Percentiles rank a stretch among this genome's conserved stretches.
These are phyloP conservation scores for Fraxinus greggii DNA, from an alignment of 305 asterid species.

Conservation along the genomic window DNA sequence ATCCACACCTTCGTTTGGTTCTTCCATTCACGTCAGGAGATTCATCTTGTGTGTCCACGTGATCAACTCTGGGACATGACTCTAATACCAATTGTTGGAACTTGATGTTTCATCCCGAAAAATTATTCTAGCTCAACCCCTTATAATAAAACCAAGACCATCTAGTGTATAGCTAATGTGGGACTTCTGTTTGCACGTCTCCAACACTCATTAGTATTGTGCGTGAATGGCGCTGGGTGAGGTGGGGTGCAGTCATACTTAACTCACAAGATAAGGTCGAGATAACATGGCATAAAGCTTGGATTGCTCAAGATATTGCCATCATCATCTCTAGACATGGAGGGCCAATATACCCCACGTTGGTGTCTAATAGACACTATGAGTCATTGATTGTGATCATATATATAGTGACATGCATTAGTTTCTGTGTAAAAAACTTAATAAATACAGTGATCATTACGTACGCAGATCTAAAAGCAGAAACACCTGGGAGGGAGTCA, in stretches of 20 bases:
- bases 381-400: not conserved
- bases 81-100: not conserved
- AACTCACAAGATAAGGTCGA: not conserved
- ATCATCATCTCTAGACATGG: constrained; percentile 2
- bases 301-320: not conserved
- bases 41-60: not conserved
- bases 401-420: not conserved
- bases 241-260: not conserved
- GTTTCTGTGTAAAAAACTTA: not conserved
- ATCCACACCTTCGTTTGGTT: not conserved
- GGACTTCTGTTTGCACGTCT: not conserved
- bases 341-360: not conserved
- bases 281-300: not conserved
- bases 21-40: not conserved
- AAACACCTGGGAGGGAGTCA: not conserved
- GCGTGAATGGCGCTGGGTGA: not conserved
- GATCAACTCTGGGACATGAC: not conserved
- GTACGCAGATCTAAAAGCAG: not conserved
- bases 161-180: not conserved
- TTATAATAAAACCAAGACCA: not conserved
- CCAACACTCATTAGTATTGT: not conserved
- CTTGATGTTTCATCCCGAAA: not conserved
- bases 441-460: not conserved
- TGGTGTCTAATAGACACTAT: not conserved
- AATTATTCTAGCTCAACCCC: not conserved